Base-by-base conservation (phyloP, 176 grass and related monocot species). In the Tillandsia leiboldiana region DNA sequence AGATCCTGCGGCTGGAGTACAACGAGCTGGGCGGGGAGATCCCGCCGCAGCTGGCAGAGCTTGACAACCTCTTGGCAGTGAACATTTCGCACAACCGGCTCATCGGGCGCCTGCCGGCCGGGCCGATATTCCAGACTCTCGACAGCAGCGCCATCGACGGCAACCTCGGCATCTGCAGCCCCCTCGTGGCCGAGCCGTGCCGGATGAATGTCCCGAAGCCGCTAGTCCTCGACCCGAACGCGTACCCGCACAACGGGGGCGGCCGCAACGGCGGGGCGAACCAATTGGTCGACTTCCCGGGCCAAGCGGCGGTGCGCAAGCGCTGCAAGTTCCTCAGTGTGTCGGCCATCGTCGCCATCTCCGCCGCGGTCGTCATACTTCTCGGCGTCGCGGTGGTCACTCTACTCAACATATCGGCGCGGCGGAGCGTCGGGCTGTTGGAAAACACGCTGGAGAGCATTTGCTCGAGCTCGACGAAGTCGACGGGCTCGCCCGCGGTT, bases 131-230 rank as follows among this genome's bases (percentile, higher is more conserved):
- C 73, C 83, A 89, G 79, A 92, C 81, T 69, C 77, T 97, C n/a
- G 93, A 90, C 69, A 78, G 74, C n/a, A 97, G 84, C 75, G 79
- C 93, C 9, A 63, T 97, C 1, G 86, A 97, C 57, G 93, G 89
- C 58, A 97, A 97, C 90, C 76, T 92, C 13, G 93, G 93, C 68
- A 82, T 97, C 63, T 97, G 93, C 85, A 97, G 89, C 76, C 93
- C 86, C 28, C 80, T 83, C 6, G 86, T 97, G 0, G 0, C 74
- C 0, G 89, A 92, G 72, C 86, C 93, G 6, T 97, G 93, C 81
- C 26, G 29, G 73, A 92, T 97, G 93, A 82, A 92, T 78, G 93
- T 97, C 29, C 79, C 89, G 26, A 97, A 97, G 75, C 93, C 93
- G 20, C 81, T 97, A 0, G 89, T 97, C 51, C 86, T 97, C 23